Conservation (phyloP, 163 green algal genomes). For the Botryococcus braunii region DNA sequence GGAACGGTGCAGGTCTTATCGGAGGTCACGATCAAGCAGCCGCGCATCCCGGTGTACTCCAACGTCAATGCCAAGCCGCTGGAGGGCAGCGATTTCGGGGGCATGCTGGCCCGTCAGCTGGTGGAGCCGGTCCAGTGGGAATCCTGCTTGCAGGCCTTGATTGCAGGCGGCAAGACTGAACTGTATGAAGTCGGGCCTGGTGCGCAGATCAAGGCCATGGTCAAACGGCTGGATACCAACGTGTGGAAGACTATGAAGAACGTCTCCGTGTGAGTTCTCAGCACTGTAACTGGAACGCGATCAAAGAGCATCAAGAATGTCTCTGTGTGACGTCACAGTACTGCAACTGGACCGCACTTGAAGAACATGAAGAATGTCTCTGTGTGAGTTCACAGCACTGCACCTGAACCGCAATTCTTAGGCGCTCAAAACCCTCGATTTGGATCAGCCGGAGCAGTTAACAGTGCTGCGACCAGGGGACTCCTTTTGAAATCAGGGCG, state of each 20-base stretch:
- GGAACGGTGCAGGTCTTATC: slow-evolving; percentile 48
- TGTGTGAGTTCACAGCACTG: too few relatives aligned
- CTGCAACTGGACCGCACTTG: too few relatives aligned
- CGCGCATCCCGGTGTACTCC: slow-evolving; percentile 68
- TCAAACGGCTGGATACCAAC: slow-evolving; percentile 63
- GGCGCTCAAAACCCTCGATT: too few relatives aligned
- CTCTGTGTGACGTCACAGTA: too few relatives aligned
- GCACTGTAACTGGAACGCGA: too few relatives aligned
- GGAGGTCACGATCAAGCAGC: slow-evolving; percentile 50
- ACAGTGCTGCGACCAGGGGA: too few relatives aligned
- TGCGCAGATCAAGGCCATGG: slow-evolving; percentile 91
- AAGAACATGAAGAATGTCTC: too few relatives aligned
- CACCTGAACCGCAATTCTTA: too few relatives aligned
- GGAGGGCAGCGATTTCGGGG: slow-evolving; percentile 44
- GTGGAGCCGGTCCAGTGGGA: slow-evolving; percentile 66
- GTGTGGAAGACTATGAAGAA: slow-evolving; percentile 64
- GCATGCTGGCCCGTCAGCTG: slow-evolving; percentile 73
- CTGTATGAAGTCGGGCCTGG: slow-evolving; percentile 81
- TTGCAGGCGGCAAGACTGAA: slow-evolving; percentile 37
- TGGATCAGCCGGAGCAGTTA: too few relatives aligned
- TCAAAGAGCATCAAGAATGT: too few relatives aligned
- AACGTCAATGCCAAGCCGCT: slow-evolving; percentile 85
- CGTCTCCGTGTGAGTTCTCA: slow-evolving; percentile 9
- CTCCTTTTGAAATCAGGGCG: too few relatives aligned
- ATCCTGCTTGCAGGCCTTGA: slow-evolving; percentile 5